Evolutionary conservation across 176 grass and related monocot genomes (phyloP), one percentile per base, ranked within the genome.

Genomic region (Themeda triandra): DNA sequence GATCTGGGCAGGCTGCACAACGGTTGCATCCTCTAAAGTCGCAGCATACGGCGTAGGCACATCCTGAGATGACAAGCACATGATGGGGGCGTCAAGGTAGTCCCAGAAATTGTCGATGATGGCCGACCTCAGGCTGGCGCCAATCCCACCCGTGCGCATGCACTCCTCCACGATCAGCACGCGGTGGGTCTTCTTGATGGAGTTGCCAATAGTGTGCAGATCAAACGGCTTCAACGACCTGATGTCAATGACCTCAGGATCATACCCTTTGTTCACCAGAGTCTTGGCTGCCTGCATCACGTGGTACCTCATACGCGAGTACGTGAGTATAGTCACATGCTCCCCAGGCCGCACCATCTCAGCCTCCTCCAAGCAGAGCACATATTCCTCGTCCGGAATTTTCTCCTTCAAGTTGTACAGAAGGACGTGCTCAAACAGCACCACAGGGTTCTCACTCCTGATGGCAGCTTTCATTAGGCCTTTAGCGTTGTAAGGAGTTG

Each of bases 401-500:
- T 90, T 94, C 82, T 95, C 95, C 83, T 95, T 95, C 66, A 98
- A 56, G 76, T 98, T 98, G 77, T 93, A 98, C 30, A 98, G 73
- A 73, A 98, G 79, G 41, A 95, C 95, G 13, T 94, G 95, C 80
- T 95, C 95, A 72, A 98, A 98, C 8, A 95, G 76, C 58, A 98
- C 95, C 11, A 98, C 95, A 2, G 95, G 92, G 64, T 94, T 94
- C 63, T 95, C 89, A 31, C 92, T 95, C 80, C 95, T 89, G 75
- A 98, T 98, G 39, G 95, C 92, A 24, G 95, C 92, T 56, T 98
- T 98, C 95, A 98, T 98, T 24, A 98, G 91, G 32, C 95, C 92
- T 56, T 98, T 98, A 18, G 92, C 92, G 15, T 95, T 98, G 84
- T 95, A 98, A 46, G 95, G 87, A 30, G 95, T 98, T 9, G 95